Evolutionary conservation across 768 basidiomycete species (phyloP).

Genomic region (Clitopilus passeckerianus): DNA sequence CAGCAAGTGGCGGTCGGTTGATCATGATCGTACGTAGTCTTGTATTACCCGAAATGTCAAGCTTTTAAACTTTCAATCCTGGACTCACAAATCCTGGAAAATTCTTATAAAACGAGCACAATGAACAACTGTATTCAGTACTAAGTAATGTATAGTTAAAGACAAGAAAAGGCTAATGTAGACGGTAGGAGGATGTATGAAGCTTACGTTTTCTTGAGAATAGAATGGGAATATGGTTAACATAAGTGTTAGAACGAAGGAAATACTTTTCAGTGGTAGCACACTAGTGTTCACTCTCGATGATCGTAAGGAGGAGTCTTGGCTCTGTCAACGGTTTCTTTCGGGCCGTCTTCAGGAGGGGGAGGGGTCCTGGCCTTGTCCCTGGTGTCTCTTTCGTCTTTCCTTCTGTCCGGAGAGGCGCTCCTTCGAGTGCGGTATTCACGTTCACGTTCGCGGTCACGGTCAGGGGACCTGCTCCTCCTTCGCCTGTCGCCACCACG

Average conservation of each 20-base stretch:
- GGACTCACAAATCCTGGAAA: too few relatives aligned
- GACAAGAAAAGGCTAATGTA: neutral
- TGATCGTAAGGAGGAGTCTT: conserved; percentile 56
- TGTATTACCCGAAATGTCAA: too few relatives aligned
- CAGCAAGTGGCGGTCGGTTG: neutral
- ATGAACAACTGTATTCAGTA: neutral
- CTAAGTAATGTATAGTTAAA: neutral
- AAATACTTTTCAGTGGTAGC: conserved; percentile 24
- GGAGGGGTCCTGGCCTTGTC: conserved; percentile 56
- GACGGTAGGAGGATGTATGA: neutral
- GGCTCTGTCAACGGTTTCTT: conserved; percentile 43
- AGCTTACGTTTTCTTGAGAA: neutral
- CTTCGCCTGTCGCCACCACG: conserved; percentile 36
- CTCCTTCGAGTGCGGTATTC: conserved; percentile 24
- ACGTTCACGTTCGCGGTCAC: conserved; percentile 41
- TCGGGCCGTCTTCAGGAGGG: conserved; percentile 36
- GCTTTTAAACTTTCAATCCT: too few relatives aligned
- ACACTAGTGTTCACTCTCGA: neutral
- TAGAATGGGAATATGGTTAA: neutral
- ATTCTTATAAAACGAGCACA: neutral
- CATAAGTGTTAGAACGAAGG: conserved; percentile 2
- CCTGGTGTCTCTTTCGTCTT: conserved; percentile 16
- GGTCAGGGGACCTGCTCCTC: conserved; percentile 44
- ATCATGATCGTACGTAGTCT: neutral
- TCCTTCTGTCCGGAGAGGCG: conserved; percentile 34